A percentile compares a stretch with the other conserved stretches of the same genome.
Evolutionary conservation across 2,329 filamentous ascomycete genomes (phyloP).

Genomic region (Periconia sp.): DNA sequence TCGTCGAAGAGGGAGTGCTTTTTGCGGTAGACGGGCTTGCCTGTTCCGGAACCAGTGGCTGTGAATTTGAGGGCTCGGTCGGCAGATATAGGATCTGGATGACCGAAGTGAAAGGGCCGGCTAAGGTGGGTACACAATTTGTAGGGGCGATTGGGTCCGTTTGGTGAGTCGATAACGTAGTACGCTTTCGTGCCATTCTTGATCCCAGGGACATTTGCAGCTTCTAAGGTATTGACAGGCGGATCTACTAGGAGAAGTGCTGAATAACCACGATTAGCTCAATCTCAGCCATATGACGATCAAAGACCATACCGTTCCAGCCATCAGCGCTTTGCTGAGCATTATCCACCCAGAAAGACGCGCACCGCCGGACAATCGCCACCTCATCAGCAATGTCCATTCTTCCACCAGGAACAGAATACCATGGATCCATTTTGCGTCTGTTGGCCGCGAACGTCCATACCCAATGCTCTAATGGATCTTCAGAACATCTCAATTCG

Average conservation of each 20-base stretch:
- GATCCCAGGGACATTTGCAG: background rate
- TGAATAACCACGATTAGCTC: background rate
- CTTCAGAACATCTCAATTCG: background rate
- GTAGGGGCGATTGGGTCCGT: background rate
- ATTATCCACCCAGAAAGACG: constrained; percentile 3
- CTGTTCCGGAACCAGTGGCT: background rate
- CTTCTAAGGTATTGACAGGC: background rate
- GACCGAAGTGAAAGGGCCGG: background rate
- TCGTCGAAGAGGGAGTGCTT: constrained; percentile 4
- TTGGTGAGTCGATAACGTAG: no score
- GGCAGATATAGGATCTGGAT: background rate
- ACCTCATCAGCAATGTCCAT: background rate
- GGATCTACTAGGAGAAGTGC: constrained; percentile 8
- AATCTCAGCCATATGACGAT: background rate
- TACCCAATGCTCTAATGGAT: background rate
- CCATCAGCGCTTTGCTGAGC: background rate
- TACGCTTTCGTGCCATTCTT: background rate
- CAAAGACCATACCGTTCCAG: constrained; percentile 1
- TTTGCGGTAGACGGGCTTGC: constrained; percentile 4
- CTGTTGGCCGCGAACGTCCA: constrained; percentile 7
- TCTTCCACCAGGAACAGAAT: background rate
- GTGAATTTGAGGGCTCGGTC: background rate
- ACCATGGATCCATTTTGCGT: constrained; percentile 3
- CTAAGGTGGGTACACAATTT: background rate
- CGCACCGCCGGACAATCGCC: constrained; percentile 1